Evolutionary conservation across 2,329 filamentous ascomycete genomes (phyloP).

Genomic region (Fonsecaea multimorphosa): DNA sequence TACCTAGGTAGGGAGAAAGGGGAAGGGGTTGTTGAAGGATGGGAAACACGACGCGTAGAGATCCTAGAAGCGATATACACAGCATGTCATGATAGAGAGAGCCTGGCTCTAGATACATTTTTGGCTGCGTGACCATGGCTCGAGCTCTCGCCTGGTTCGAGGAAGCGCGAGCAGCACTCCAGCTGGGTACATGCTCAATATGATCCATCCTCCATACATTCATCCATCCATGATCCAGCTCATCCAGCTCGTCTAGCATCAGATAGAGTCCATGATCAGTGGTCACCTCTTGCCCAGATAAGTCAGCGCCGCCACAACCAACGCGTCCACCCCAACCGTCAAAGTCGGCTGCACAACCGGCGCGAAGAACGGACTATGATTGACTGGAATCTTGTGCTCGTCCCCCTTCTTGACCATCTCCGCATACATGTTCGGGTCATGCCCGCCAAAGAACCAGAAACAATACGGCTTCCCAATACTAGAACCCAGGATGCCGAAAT

Average conservation of each 20-base stretch:
- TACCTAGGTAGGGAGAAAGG: neutral
- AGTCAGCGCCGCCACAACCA: constrained; percentile 59
- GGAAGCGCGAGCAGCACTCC: no score
- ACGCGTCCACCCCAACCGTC: constrained; percentile 58
- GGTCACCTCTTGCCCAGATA: constrained; percentile 46
- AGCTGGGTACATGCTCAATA: neutral
- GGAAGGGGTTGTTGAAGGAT: neutral
- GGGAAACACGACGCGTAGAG: neutral
- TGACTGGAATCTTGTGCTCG: constrained; percentile 60
- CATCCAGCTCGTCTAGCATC: neutral
- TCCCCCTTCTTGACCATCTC: constrained; percentile 53
- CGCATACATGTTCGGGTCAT: constrained; percentile 52
- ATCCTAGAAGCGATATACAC: neutral
- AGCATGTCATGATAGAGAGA: neutral
- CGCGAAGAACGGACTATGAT: constrained; percentile 66
- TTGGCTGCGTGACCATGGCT: no score
- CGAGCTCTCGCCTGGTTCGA: no score
- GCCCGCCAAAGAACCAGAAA: constrained; percentile 64
- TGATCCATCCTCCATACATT: neutral
- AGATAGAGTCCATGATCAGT: neutral
- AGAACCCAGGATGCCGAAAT: constrained; percentile 64
- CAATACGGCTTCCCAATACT: constrained; percentile 56
- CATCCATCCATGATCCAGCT: neutral
- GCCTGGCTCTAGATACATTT: neutral
- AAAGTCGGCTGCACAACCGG: constrained; percentile 66